Conservation (phyloP, 2,329 filamentous ascomycete species). For the Cryphonectria carpinicola region DNA sequence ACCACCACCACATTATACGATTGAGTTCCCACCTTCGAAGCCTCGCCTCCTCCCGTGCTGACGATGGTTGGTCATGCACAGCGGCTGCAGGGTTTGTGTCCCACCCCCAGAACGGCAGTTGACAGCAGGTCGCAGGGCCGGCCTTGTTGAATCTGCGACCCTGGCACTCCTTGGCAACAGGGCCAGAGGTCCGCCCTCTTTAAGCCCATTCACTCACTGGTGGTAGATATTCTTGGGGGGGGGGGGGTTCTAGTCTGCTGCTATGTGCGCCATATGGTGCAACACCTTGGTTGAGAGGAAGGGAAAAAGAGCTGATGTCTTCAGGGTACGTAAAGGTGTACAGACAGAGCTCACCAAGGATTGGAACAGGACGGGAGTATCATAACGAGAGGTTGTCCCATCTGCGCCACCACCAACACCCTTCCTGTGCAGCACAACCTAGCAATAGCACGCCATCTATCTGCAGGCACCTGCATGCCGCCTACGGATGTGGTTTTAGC, state of each 20-base stretch:
- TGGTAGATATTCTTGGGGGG: not conserved
- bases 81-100: conserved; percentile 17
- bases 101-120: conserved; percentile 25
- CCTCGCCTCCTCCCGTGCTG: conserved; percentile 5
- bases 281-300: not conserved
- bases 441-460: not conserved
- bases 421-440: not conserved
- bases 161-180: conserved; percentile 8
- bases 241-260: not conserved
- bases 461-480: conserved; percentile 7
- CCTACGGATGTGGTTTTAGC: not conserved
- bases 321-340: not conserved
- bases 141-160: conserved; percentile 13
- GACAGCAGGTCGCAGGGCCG: conserved; percentile 24
- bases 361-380: not conserved
- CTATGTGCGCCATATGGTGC: not conserved
- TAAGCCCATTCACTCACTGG: not conserved
- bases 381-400: not conserved
- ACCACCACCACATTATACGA: not conserved
- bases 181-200: conserved; percentile 10
- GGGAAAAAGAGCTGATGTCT: not conserved
- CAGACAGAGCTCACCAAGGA: not conserved
- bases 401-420: not conserved
- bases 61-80: conserved; percentile 10
- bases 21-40: not conserved